Evolutionary conservation across 805 yeast species (phyloP), one percentile per base, ranked within the genome.

Genomic region (Jamesozyma piceae): DNA sequence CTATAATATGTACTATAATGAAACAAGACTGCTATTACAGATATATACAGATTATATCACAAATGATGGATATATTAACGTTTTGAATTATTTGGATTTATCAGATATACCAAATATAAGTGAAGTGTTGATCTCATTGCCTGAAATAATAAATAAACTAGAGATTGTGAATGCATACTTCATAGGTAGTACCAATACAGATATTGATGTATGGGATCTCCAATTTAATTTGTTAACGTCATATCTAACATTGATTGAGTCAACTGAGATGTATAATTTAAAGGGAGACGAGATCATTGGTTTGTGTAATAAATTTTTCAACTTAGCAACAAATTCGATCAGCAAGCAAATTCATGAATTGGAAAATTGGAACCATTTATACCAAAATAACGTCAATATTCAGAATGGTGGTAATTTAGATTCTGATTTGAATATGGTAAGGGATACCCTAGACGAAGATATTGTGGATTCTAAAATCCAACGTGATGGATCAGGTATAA

Each of bases 151-250:
- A 8, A 36, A 43, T n/a, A 40, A 49, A 17, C 50, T 58, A 41
- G 61, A 61, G 36, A 35, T 39, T 17, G 53, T 54, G 3, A 40
- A 41, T 5, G 39, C 43, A 3, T 38, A 43, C 13, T 57, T 47
- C 39, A n/a, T n/a, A n/a, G n/a, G n/a, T n/a, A n/a, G n/a, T n/a
- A 42, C 42, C 18, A 39, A 44, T 10, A 39, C 41, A 11, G 43
- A 49, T 6, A 39, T 44, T n/a, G 51, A 51, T 18, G 50, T 57
- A 1, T 63, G 67, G 67, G 67, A 63, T 43, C 47, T 62, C 10
- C 50, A 53, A 33, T 58, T 50, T 37, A 62, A 63, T 46, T 49
- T 59, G 35, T 38, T 61, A 33, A 55, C 54, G 4, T 56, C 57
- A 24, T 56, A 58, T 28, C 38, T 49, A 22, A 46, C 53, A 13